A percentile compares a stretch with the other conserved stretches of the same genome.
Evolutionary conservation across 208 protist species (phyloP).

Genomic region (Trypanosoma scelopori): DNA sequence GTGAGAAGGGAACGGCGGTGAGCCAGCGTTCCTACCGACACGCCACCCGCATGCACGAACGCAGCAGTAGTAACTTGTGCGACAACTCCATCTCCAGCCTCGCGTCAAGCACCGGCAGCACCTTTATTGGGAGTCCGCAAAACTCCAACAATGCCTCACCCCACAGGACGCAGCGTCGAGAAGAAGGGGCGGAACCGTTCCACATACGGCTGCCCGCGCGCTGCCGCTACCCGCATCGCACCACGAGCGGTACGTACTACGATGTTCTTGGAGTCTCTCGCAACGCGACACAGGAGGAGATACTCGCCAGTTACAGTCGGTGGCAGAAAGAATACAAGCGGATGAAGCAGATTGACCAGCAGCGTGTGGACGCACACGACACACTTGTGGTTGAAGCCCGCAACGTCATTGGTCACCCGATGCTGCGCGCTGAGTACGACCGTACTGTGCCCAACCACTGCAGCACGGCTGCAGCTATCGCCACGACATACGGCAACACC

Average conservation of each 20-base stretch:
- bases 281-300: slow-evolving; percentile 41
- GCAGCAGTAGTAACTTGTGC: slow-evolving; percentile 11
- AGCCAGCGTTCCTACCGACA: not conserved
- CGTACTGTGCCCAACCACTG: slow-evolving; percentile 30
- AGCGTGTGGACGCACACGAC: slow-evolving; percentile 59
- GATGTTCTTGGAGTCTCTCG: slow-evolving; percentile 63
- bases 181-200: slow-evolving; percentile 12
- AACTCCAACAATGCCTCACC: slow-evolving; percentile 9
- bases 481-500: no score
- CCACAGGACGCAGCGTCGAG: not conserved
- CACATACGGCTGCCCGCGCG: slow-evolving; percentile 60
- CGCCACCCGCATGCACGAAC: not conserved
- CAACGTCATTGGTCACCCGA: slow-evolving; percentile 72
- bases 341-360: slow-evolving; percentile 48
- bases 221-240: slow-evolving; percentile 79
- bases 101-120: slow-evolving; percentile 20
- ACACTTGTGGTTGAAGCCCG: slow-evolving; percentile 77
- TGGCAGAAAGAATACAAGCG: slow-evolving; percentile 79
- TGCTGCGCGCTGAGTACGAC: slow-evolving; percentile 72
- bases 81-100: slow-evolving; percentile 20
- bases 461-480: no score
- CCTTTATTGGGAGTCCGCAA: not conserved
- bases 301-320: slow-evolving; percentile 52
- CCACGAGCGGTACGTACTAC: slow-evolving; percentile 81
- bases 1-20: not conserved